These are phyloP conservation scores for Akanthomyces muscarius DNA, from an alignment of 2,329 filamentous ascomycete genomes.

Conservation along the genomic window DNA sequence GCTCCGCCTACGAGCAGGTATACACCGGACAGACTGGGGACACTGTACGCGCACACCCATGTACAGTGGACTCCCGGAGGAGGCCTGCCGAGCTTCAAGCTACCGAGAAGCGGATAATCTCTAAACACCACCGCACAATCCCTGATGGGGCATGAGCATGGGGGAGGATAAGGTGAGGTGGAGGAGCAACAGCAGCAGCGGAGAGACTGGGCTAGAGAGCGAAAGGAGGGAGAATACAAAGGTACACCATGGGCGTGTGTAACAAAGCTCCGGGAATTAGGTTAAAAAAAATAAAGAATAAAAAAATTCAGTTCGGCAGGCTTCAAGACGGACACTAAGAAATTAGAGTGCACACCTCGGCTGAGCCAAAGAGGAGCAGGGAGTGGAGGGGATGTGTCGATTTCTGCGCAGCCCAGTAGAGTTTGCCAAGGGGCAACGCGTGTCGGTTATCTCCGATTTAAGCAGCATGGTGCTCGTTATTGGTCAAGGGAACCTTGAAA, in stretches of 20 bases:
- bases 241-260: neutral
- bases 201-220: neutral
- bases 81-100: neutral
- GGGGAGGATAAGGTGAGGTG: neutral
- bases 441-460: constrained; percentile 15
- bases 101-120: neutral
- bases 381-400: constrained; percentile 5
- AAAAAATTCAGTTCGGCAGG: neutral
- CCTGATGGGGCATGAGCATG: neutral
- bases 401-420: constrained; percentile 7
- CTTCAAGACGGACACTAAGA: neutral
- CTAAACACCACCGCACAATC: neutral
- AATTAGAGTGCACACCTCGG: neutral
- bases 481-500: neutral
- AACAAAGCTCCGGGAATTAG: neutral
- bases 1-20: constrained; percentile 4
- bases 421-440: constrained; percentile 10
- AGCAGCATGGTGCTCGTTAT: neutral
- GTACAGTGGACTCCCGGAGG: neutral
- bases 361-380: neutral
- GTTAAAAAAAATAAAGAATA: neutral
- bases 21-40: neutral
- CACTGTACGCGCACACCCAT: neutral
- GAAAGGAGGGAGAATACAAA: neutral
- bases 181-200: neutral